phyloP scores from a whole-genome alignment of 257 asterid species.

The Primulina huaijiensis region DNA sequence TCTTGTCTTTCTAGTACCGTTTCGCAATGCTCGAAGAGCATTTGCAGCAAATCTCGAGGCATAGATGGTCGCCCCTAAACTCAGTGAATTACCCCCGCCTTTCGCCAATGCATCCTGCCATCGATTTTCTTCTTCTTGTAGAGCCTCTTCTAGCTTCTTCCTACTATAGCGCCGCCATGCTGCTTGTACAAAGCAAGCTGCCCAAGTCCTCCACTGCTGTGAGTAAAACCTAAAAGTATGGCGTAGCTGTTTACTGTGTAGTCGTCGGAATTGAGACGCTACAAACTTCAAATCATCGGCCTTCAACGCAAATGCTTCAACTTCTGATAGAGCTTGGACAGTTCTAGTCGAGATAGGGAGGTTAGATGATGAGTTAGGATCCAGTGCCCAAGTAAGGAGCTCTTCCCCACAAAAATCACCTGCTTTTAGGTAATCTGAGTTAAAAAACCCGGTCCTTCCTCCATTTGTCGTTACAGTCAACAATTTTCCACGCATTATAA shows the following conservation, averaged over 20 bases:
- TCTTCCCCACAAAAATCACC: slow-evolving; percentile 99
- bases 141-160: slow-evolving; percentile 81
- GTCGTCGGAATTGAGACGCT: slow-evolving; percentile 82
- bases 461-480: slow-evolving; percentile 85
- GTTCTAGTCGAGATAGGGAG: slow-evolving; percentile 95
- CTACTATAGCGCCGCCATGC: slow-evolving; percentile 80
- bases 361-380: slow-evolving; percentile 76
- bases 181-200: slow-evolving; percentile 91
- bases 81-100: slow-evolving; percentile 60
- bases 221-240: slow-evolving; percentile 93
- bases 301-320: slow-evolving; percentile 85
- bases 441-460: slow-evolving; percentile 88
- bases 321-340: slow-evolving; percentile 88
- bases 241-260: slow-evolving; percentile 87
- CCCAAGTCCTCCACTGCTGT: slow-evolving; percentile 98
- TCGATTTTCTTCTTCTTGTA: slow-evolving; percentile 68
- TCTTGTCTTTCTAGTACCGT: slow-evolving; percentile 55
- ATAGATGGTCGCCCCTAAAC: slow-evolving; percentile 85
- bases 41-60: slow-evolving; percentile 94
- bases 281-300: slow-evolving; percentile 91
- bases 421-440: slow-evolving; percentile 70
- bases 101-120: slow-evolving; percentile 73
- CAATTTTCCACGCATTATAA: slow-evolving; percentile 83
- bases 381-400: slow-evolving; percentile 97
- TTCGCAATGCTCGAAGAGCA: slow-evolving; percentile 64